phyloP scores from a whole-genome alignment of 345 rosid genomes.

The Brassica rapa region DNA sequence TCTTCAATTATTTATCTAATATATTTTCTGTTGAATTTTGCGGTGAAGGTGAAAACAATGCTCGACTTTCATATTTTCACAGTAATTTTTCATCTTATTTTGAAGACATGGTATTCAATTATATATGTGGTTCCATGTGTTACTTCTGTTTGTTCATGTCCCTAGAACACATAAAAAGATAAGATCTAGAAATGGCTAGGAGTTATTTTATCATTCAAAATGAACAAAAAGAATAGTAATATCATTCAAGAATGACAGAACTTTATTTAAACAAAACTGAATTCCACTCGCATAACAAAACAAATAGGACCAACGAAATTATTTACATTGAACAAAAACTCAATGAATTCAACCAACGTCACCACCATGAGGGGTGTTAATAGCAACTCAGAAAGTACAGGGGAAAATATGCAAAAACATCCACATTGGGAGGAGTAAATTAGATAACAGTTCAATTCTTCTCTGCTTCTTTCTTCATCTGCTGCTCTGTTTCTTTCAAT shows the following conservation, averaged over 20 bases:
- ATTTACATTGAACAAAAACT: conserved; percentile 19
- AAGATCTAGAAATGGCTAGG: neutral
- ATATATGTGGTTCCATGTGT: neutral
- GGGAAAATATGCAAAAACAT: conserved; percentile 26
- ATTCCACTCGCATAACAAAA: neutral
- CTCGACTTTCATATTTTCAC: neutral
- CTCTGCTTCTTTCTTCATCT: conserved; percentile 10
- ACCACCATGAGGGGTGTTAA: conserved; percentile 16
- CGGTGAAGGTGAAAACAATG: conserved; percentile 6
- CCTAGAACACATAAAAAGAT: neutral
- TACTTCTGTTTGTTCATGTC: neutral
- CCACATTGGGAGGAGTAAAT: conserved; percentile 16
- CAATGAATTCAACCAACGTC: conserved; percentile 6
- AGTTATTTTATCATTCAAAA: neutral
- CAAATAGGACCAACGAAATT: neutral
- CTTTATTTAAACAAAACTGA: neutral
- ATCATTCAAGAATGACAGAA: neutral
- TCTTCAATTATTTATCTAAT: neutral
- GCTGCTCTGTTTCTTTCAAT: conserved; percentile 2
- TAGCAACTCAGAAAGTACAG: neutral
- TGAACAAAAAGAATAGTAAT: neutral
- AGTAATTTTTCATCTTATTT: neutral
- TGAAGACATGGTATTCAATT: neutral
- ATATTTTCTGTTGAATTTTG: neutral
- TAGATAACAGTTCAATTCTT: neutral